Conservation (phyloP, 805 yeast species). For the Yarrowia sp. region DNA sequence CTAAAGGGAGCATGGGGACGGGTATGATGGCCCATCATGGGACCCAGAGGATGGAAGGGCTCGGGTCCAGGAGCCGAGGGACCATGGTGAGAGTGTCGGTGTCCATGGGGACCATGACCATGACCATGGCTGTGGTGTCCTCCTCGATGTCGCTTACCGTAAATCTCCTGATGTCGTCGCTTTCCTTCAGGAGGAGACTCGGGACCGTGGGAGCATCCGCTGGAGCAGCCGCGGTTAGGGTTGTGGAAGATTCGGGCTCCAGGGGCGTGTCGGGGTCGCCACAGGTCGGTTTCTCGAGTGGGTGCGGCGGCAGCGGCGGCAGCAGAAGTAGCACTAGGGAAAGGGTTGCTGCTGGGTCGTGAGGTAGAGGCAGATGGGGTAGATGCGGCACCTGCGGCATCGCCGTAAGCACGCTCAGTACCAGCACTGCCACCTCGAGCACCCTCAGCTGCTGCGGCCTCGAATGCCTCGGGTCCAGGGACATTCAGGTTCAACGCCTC, state of each 20-base stretch:
- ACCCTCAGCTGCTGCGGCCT: neutral
- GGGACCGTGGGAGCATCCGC: no score
- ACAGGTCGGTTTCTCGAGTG: neutral
- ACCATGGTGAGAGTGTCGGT: neutral
- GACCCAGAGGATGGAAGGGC: neutral
- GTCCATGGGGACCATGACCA: neutral
- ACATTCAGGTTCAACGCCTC: constrained; percentile 7
- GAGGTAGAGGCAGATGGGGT: no score
- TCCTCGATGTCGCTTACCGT: neutral
- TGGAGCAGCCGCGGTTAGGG: no score
- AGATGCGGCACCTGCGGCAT: neutral
- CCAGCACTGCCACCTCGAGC: no score
- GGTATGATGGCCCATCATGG: neutral
- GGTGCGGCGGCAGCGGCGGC: neutral
- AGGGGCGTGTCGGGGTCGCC: constrained; percentile 9
- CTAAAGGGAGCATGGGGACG: neutral
- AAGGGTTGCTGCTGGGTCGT: no score
- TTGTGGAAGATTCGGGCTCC: neutral
- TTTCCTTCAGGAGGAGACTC: no score
- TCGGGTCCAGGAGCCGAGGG: neutral
- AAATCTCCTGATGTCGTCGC: no score
- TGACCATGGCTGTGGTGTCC: neutral
- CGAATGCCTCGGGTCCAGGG: neutral
- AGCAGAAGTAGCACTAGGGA: neutral
- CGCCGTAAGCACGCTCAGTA: no score